Evolutionary conservation across 257 asterid species (phyloP).

Genomic region (Rehmannia glutinosa): DNA sequence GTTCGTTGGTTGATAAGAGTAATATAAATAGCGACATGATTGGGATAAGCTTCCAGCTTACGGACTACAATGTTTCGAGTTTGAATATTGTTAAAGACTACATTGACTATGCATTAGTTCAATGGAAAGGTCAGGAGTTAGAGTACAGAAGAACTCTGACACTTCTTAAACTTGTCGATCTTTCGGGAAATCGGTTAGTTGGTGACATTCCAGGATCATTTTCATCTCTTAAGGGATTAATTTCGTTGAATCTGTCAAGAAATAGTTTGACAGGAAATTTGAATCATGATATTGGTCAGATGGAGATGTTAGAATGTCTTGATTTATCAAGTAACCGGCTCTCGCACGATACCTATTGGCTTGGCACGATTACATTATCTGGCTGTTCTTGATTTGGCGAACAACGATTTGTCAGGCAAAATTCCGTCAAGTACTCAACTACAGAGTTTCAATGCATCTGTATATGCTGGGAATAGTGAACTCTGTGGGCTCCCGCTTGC

Average conservation of each 20-base stretch:
- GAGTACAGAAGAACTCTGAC: conserved; percentile 9
- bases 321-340: conserved; percentile 32
- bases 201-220: conserved; percentile 20
- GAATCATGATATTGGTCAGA: conserved; percentile 23
- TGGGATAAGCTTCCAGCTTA: too few relatives aligned
- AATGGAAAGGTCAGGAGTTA: conserved; percentile 19
- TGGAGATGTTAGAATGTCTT: conserved; percentile 31
- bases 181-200: conserved; percentile 25
- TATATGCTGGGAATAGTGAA: conserved; percentile 17
- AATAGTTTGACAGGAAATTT: conserved; percentile 25
- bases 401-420: conserved; percentile 27
- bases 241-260: conserved; percentile 31
- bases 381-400: conserved; percentile 22
- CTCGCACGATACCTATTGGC: conserved; percentile 27
- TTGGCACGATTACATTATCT: conserved; percentile 9
- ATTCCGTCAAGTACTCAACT: conserved; percentile 35
- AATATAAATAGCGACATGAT: too few relatives aligned
- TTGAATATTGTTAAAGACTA: neutral
- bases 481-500: conserved; percentile 34
- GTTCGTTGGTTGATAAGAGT: neutral
- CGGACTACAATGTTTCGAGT: too few relatives aligned
- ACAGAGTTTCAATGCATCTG: conserved; percentile 23
- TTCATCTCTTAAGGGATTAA: conserved; percentile 1
- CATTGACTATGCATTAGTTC: conserved; percentile 7
- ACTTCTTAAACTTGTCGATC: conserved; percentile 27